Conservation (phyloP, 2,329 filamentous ascomycete genomes). For the Claviceps lovelessii region DNA sequence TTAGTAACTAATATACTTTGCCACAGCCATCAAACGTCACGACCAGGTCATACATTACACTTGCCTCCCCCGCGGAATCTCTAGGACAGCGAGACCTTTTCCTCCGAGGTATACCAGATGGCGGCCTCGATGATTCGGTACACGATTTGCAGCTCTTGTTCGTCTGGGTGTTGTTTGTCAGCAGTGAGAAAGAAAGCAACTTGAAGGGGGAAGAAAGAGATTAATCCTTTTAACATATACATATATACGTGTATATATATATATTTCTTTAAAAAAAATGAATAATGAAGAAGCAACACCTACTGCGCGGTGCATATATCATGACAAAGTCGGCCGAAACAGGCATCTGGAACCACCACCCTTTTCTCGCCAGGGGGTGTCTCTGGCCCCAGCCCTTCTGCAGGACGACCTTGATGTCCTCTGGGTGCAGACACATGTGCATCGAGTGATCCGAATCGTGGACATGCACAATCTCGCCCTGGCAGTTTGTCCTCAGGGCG, state of each 20-base stretch:
- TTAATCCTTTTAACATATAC: no score
- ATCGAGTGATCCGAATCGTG: constrained; percentile 63
- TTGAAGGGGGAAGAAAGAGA: no score
- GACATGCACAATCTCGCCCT: constrained; percentile 71
- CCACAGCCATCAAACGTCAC: no score
- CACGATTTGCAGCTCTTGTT: constrained; percentile 52
- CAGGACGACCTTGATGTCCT: constrained; percentile 58
- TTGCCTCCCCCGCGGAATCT: no score
- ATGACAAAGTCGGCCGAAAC: constrained; percentile 65
- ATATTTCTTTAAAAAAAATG: no score
- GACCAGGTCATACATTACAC: no score
- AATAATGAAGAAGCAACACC: constrained; percentile 8
- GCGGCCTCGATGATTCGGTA: constrained; percentile 59
- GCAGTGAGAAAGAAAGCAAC: no score
- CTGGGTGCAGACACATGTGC: constrained; percentile 68
- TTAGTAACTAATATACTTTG: no score
- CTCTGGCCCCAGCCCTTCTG: constrained; percentile 67
- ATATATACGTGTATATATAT: no score
- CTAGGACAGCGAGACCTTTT: constrained; percentile 25
- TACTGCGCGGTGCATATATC: constrained; percentile 62
- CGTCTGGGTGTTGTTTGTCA: constrained; percentile 23
- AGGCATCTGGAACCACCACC: constrained; percentile 46
- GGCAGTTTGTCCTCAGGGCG: constrained; percentile 54
- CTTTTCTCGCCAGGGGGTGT: constrained; percentile 51
- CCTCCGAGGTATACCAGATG: constrained; percentile 48